Percentiles rank a stretch among this genome's conserved stretches.
phyloP scores from a whole-genome alignment of 352 stramenopile species.

The Phytophthora meadii region DNA sequence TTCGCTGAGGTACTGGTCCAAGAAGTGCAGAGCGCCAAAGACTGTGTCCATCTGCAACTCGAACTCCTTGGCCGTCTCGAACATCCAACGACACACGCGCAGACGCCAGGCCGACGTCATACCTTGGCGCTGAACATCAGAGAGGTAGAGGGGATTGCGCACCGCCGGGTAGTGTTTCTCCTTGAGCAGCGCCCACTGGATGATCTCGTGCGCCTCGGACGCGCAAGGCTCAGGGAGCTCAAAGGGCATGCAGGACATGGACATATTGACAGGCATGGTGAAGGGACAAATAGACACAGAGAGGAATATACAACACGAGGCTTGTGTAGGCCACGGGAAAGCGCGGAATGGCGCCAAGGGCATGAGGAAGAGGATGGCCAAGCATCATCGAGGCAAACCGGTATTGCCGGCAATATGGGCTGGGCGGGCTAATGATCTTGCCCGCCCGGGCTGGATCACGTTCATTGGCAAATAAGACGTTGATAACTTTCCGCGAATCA shows the following conservation, averaged over 20 bases:
- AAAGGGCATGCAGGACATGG: constrained; percentile 36
- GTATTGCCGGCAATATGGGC: constrained; percentile 30
- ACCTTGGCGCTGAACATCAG: constrained; percentile 54
- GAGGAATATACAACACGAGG: constrained; percentile 28
- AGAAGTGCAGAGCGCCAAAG: constrained; percentile 65
- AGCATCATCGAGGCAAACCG: constrained; percentile 25
- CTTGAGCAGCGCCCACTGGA: constrained; percentile 51
- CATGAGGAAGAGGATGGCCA: constrained; percentile 29
- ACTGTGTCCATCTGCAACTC: constrained; percentile 73
- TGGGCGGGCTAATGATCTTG: constrained; percentile 17
- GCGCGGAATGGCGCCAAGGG: constrained; percentile 39
- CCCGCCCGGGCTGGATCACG: constrained; percentile 1
- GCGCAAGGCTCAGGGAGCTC: constrained; percentile 30
- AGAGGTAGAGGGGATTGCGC: constrained; percentile 55
- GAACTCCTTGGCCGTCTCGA: constrained; percentile 78
- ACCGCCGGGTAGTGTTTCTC: constrained; percentile 38
- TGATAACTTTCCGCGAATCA: constrained; percentile 10
- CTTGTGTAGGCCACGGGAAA: constrained; percentile 45
- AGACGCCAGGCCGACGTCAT: constrained; percentile 72
- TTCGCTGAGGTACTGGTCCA: constrained; percentile 74
- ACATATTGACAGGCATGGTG: constrained; percentile 15
- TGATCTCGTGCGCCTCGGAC: constrained; percentile 35
- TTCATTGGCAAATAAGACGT: constrained; percentile 21
- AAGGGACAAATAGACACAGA: constrained; percentile 17
- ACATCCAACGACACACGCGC: constrained; percentile 86